phyloP scores from a whole-genome alignment of 306 rosid genomes.

The Ceratonia siliqua region DNA sequence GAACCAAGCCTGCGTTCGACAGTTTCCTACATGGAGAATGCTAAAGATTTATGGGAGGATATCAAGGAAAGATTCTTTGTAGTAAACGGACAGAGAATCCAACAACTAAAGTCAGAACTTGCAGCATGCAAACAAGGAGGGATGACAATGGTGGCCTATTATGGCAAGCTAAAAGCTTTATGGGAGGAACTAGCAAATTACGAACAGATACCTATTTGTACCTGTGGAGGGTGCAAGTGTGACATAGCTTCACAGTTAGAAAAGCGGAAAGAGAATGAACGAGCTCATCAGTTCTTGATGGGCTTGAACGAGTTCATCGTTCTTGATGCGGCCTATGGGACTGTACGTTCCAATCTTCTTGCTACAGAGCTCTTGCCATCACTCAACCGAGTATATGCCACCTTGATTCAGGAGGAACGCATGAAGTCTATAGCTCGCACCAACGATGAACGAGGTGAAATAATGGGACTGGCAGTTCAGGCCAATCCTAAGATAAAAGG shows the following conservation, averaged over 20 bases:
- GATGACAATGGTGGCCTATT: no score
- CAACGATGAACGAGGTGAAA: background rate
- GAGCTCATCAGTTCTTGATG: background rate
- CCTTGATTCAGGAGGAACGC: background rate
- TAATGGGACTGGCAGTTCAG: background rate
- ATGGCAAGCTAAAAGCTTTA: no score
- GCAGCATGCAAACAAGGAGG: background rate
- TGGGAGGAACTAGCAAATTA: no score
- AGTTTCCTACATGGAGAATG: background rate
- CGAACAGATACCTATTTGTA: no score
- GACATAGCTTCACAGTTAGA: background rate
- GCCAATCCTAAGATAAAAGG: background rate
- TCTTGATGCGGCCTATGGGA: background rate
- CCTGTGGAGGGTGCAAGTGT: background rate
- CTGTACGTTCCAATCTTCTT: background rate
- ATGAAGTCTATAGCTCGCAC: background rate
- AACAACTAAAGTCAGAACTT: background rate
- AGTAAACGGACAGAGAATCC: background rate
- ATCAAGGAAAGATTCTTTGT: background rate
- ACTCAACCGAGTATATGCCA: background rate
- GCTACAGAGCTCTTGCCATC: background rate
- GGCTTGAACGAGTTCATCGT: no score
- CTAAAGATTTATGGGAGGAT: background rate
- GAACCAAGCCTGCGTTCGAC: background rate
- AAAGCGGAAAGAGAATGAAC: background rate